Evolutionary conservation across 768 basidiomycete genomes (phyloP), one percentile per base, ranked within the genome.

Genomic region (Phallus indusiatus): DNA sequence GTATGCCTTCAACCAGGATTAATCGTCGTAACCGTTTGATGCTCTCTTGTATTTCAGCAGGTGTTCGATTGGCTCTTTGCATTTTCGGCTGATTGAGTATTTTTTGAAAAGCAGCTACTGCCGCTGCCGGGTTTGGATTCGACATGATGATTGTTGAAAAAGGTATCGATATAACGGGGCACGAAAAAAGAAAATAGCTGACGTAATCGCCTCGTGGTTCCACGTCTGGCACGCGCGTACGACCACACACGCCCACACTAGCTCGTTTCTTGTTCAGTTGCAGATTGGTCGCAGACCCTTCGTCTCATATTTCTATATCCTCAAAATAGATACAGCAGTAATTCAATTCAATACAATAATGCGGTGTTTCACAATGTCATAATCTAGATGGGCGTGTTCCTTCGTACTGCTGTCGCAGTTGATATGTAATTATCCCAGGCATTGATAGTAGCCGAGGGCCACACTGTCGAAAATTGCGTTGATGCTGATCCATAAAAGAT

Each of bases 1-100:
- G 93, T 59, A 95, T 90, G 8, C 91, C 91, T 61, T 94, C 93
- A 20, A 92, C 89, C 34, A 96, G 81, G 50, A 96, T 93, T 74
- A 93, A 75, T 37, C 93, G 80, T 47, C 93, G 75, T 57, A 96
- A 74, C 71, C 90, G 90, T 74, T 88, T 92, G n/a, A 86, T 76
- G 20, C 83, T 84, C 69, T 94, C 93, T 42, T 90, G 86, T 24
- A 91, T 82, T 61, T 82, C 83, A 35, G 77, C 74, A 20, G 81
- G 74, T 16, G 81, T 76, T 58, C 84, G 80, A 59, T 83, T 79
- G 20, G 53, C 22, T 35, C 54, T 70, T 83, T 87, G 6, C 8
- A 73, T 69, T 67, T 83, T 88, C 58, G 87, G 79, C 62, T 85
- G 85, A 63, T 79, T 84, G 47, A 93, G 76, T 47, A 91, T 80